Evolutionary conservation across 805 yeast species (phyloP), one percentile per base, ranked within the genome.

Genomic region (Spathaspora boniae): DNA sequence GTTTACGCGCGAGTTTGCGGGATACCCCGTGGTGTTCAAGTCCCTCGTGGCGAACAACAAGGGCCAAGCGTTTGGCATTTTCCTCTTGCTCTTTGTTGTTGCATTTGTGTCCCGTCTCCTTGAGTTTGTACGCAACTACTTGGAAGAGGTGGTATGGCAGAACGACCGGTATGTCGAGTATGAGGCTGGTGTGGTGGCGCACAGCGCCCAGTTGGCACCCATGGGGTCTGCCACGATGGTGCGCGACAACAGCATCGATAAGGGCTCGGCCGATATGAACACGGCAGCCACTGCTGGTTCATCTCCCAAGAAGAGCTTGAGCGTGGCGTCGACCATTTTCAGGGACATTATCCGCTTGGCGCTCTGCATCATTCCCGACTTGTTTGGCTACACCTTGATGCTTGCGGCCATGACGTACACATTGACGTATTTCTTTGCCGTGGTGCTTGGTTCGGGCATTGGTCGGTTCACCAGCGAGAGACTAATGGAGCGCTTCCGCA

Each of bases 341-440:
- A 65, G 80, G 53, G 87, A 84, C 58, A 30, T 70, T 3, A 64
- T 81, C 5, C 65, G 91, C 47, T 57, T 80, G 12, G 23, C 70
- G 0, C 44, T 84, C 16, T 70, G 79, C 8, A 78, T 84, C 43
- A 53, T 76, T 12, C 74, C 84, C 3, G 82, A 84, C 15, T 65
- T 82, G 69, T 52, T 84, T 32, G 80, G 83, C 9, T 84, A 79
- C 51, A 81, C 81, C 23, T 58, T 84, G 48, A 84, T 84, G 94
- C 69, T 84, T 61, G 88, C 79, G 11, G 82, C 83, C 5, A 84
- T 84, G 94, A 68, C 82, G 26, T 83, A 68, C 52, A 72, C 82
- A 6, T 46, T 82, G 30, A 59, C 77, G 0, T 84, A 84, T 46
- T 80, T 84, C 56, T 84, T 84, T 58, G 91, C 86, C 2, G 79